A percentile compares a stretch with the other conserved stretches of the same genome.
These are phyloP conservation scores for Venturia aucupariae DNA, from an alignment of 2,329 filamentous ascomycete species.

Conservation along the genomic window DNA sequence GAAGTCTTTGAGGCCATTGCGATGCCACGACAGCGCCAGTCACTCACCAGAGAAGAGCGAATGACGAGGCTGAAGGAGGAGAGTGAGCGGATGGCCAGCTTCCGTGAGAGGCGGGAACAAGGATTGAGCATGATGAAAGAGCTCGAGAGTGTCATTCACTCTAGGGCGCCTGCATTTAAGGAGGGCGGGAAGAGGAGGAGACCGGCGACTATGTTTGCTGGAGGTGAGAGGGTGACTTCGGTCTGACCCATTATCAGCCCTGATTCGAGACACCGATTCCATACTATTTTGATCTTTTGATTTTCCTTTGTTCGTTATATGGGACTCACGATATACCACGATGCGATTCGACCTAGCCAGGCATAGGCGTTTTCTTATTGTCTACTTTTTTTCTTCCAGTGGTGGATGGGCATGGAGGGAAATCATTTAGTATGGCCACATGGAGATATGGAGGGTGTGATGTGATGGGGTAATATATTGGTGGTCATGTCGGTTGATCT, in stretches of 20 bases:
- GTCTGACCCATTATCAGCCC: background rate
- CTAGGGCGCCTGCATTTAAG: background rate
- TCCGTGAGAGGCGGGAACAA: conserved; percentile 67
- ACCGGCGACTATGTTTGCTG: background rate
- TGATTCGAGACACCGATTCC: background rate
- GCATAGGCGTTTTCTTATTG: background rate
- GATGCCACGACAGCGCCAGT: conserved; percentile 51
- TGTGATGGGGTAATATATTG: background rate
- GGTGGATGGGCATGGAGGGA: no score
- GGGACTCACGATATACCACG: conserved; percentile 4
- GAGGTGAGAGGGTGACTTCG: background rate
- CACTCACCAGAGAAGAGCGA: conserved; percentile 66
- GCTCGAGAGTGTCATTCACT: conserved; percentile 71
- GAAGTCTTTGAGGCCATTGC: conserved; percentile 91
- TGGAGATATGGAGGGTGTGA: background rate
- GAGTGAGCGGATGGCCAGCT: conserved; percentile 60
- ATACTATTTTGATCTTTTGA: background rate
- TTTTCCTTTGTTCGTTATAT: conserved; percentile 2
- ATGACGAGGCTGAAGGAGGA: conserved; percentile 85
- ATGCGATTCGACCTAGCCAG: background rate
- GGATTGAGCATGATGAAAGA: conserved; percentile 87
- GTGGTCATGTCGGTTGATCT: background rate
- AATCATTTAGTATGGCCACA: background rate
- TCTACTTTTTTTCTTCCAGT: background rate
- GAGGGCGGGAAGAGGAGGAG: background rate